phyloP scores from a whole-genome alignment of 371 early-diverging fungal genomes.

The Cokeromyces recurvatus region DNA sequence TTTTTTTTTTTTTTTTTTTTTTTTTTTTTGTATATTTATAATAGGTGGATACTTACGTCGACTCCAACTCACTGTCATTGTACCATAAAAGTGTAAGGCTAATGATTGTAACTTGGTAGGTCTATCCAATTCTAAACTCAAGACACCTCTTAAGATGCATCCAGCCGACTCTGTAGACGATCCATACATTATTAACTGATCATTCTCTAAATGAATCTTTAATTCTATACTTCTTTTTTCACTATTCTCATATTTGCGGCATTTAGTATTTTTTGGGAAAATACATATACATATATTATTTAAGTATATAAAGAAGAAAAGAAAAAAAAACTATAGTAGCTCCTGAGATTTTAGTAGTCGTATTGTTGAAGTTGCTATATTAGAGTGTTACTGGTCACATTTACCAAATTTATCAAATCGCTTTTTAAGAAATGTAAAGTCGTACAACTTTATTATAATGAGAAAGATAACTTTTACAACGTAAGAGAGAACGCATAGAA shows the following conservation, averaged over 20 bases:
- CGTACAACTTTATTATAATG: no score
- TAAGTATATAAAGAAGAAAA: constrained; percentile 2
- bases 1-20: no score
- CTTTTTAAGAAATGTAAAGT: no score
- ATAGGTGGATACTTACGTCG: constrained; percentile 12
- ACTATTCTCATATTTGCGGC: constrained; percentile 1
- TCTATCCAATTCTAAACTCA: constrained; percentile 17
- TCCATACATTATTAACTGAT: constrained; percentile 28
- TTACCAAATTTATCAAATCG: no score
- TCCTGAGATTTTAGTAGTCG: not conserved
- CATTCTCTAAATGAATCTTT: constrained; percentile 27
- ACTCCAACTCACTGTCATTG: constrained; percentile 22
- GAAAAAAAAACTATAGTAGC: no score
- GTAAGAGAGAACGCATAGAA: no score
- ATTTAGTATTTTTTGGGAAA: no score
- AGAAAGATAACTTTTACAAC: no score
- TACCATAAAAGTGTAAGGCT: constrained; percentile 17
- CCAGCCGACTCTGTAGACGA: constrained; percentile 26
- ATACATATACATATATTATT: constrained; percentile 1
- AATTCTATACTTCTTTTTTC: constrained; percentile 11
- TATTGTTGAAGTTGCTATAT: no score
- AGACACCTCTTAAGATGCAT: constrained; percentile 27
- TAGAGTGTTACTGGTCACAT: no score
- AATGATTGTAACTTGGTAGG: constrained; percentile 18
- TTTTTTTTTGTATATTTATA: no score